Base-by-base conservation (phyloP, 768 basidiomycete genomes). In the Trichaptum fuscoviolaceum region DNA sequence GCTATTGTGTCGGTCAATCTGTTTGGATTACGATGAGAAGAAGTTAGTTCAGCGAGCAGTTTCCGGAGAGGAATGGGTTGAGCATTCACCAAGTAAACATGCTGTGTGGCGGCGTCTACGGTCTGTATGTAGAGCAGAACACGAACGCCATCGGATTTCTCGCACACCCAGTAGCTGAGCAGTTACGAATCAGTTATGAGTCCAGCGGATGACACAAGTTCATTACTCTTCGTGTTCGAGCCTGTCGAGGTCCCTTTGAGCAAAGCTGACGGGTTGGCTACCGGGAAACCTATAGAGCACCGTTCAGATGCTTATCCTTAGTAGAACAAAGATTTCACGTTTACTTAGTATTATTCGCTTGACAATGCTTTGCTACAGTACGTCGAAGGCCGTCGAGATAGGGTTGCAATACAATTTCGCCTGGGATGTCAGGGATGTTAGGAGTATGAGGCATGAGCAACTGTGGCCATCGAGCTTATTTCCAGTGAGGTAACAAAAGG, bases 61-160 rank as follows among this genome's bases (percentile, higher is more conserved):
- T 52, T 58, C 52, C 35, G 25, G 18, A 26, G 25, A 62, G 10
- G 58, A 42, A 30, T 18, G 12, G 30, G n/a, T 59, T 57, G 66
- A 64, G 63, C 58, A 77, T 90, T 70, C 70, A 96, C 97, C 30
- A 98, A 82, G 77, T 87, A 97, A 2, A 91, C 85, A 63, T 82
- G 26, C 72, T 57, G 74, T 75, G 75, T 91, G 90, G 62, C 77
- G 64, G 83, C 71, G 35, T 76, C 70, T 62, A 77, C 82, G 63
- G 89, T 84, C 75, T 84, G 80, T 63, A 99, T 84, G 67, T 96
- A 79, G 63, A 99, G 85, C 30, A 99, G 81, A 57, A 99, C 92
- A 36, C 97, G 87, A 63, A 99, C 75, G 15, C 97, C 97, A 74
- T 99, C 97, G 15, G 94, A 96, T 81, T 99, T 99, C 81, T 99